Conservation (phyloP, 1,139 yeast species). For the Zygoascus hellenicus region DNA sequence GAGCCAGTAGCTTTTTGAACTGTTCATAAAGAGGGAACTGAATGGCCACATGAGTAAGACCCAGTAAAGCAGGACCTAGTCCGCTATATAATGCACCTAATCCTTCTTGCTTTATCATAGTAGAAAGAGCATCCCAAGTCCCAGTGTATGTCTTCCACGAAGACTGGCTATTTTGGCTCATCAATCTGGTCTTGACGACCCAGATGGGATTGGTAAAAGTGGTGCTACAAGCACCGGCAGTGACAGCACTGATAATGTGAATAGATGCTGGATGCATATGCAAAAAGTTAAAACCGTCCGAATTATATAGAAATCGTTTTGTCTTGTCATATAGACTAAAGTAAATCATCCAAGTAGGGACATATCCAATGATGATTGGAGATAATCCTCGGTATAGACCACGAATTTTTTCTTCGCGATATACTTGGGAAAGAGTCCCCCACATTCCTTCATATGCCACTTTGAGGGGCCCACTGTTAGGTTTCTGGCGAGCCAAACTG, state of each 20-base stretch:
- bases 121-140: conserved; percentile 74
- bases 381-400: conserved; percentile 89
- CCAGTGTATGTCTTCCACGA: conserved; percentile 53
- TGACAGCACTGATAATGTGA: conserved; percentile 75
- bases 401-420: conserved; percentile 67
- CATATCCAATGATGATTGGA: conserved; percentile 87
- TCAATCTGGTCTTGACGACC: conserved; percentile 92
- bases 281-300: conserved; percentile 5
- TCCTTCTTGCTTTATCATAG: conserved; percentile 80
- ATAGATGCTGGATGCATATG: conserved; percentile 40
- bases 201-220: conserved; percentile 92
- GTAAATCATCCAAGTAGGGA: conserved; percentile 97
- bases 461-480: too few relatives aligned
- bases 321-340: conserved; percentile 83
- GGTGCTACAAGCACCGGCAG: conserved; percentile 86
- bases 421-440: conserved; percentile 57
- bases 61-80: conserved; percentile 81
- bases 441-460: conserved; percentile 50
- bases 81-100: conserved; percentile 82
- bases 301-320: conserved; percentile 37
- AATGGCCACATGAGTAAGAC: conserved; percentile 88
- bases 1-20: conserved; percentile 47
- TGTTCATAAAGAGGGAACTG: conserved; percentile 96
- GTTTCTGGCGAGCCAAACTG: conserved; percentile 17
- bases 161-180: conserved; percentile 54